Evolutionary conservation across 2,329 filamentous ascomycete species (phyloP), one percentile per base, ranked within the genome.

Genomic region (Diaporthe sp.): DNA sequence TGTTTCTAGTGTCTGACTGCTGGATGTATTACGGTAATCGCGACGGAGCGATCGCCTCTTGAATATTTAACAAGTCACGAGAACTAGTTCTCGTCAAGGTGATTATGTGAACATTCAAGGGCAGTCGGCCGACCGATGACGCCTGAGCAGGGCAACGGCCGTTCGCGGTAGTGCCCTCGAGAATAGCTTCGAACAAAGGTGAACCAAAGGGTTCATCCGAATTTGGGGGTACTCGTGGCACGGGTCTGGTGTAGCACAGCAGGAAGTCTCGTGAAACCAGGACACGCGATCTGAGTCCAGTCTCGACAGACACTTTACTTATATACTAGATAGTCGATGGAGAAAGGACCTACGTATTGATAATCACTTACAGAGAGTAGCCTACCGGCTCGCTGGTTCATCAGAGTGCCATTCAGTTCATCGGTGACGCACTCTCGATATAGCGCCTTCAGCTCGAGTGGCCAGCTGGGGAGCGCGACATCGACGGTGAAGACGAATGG

Each of bases 181-280:
- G n/a, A n/a, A 66, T 66, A 66, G 44, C n/a, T 15, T 66, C 51
- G 25, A 39, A 71, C 47, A 30, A 42, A 44, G 30, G 22, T 25
- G 68, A 58, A 58, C 42, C 42, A 71, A 22, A 30, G 42, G 30
- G 42, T 50, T 71, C 69, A 25, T 39, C 44, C 42, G 51, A 27
- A 47, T 19, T 37, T 39, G 27, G 37, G 42, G 12, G 47, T 37
- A 27, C n/a, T 39, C 7, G 42, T 37, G 27, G 39, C 44, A 71
- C 42, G 35, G 51, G 3, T 13, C n/a, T 55, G 17, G 47, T 44
- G 56, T 55, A 55, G 35, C 17, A 63, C 55, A 47, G 44, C 55
- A 42, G 9, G 42, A 53, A 17, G 39, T 22, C 0, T 53, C 32
- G 42, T 53, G 44, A 15, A 32, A 71, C 56, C 47, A 55, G 2